These are phyloP conservation scores for Cairneyella variabilis DNA, from an alignment of 495 filamentous ascomycete species.

Conservation along the genomic window DNA sequence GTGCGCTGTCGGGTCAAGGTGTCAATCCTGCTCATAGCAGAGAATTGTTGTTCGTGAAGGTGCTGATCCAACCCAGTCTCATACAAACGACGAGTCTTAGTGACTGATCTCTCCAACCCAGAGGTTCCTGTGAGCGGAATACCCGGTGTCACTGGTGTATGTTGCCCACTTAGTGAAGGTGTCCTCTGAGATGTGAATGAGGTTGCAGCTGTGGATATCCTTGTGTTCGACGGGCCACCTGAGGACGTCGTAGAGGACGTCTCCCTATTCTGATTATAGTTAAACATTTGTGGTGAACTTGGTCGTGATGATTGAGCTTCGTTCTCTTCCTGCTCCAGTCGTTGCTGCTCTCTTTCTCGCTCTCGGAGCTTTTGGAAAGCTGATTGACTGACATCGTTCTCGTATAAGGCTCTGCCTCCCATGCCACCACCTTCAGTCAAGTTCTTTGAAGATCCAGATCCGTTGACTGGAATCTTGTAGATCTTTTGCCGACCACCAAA, in stretches of 20 bases:
- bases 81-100: slow-evolving; percentile 75
- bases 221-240: slow-evolving; percentile 54
- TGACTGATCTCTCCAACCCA: slow-evolving; percentile 45
- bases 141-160: slow-evolving; percentile 33
- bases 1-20: slow-evolving; percentile 58
- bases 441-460: slow-evolving; percentile 36
- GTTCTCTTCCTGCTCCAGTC: slow-evolving; percentile 34
- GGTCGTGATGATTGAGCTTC: slow-evolving; percentile 40
- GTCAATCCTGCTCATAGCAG: slow-evolving; percentile 73
- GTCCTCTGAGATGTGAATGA: slow-evolving; percentile 78
- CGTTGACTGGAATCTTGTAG: slow-evolving; percentile 74
- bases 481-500: slow-evolving; percentile 97
- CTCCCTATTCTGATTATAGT: slow-evolving; percentile 71
- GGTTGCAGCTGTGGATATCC: slow-evolving; percentile 86
- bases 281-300: slow-evolving; percentile 55
- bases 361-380: slow-evolving; percentile 71
- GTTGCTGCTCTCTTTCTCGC: slow-evolving; percentile 49
- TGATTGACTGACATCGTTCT: slow-evolving; percentile 77
- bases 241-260: slow-evolving; percentile 88
- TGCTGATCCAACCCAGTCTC: slow-evolving; percentile 80
- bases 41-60: slow-evolving; percentile 73
- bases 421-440: slow-evolving; percentile 47
- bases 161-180: slow-evolving; percentile 42
- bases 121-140: slow-evolving; percentile 25
- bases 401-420: slow-evolving; percentile 72